Evolutionary conservation across 306 rosid genomes (phyloP), one percentile per base, ranked within the genome.

Genomic region (Cicer cuneatum): DNA sequence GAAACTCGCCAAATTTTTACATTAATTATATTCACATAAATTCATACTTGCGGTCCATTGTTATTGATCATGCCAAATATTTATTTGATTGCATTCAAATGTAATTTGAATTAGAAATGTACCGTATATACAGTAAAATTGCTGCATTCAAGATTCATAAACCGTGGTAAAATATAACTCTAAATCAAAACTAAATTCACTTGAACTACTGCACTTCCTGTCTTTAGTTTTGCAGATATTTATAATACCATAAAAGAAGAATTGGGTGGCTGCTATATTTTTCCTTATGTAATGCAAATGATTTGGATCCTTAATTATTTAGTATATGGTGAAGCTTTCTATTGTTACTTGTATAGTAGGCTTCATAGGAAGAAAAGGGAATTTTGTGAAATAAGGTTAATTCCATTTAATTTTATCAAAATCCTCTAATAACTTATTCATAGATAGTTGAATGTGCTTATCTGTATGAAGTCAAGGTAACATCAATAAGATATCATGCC

Each of bases 201-300:
- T 43, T 53, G 56, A 18, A 81, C 66, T 60, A 51, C 54, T 62
- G 47, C 68, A 29, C 39, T 51, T 54, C 2, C 53, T 21, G 7
- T 81, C 48, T 64, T 70, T 47, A n/a, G 53, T 24, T 61, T 45
- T 78, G 38, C 41, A 48, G 61, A 51, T 35, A 37, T 58, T 76
- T 37, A 58, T 51, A 72, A 13, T 72, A 29, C 53, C 69, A 56
- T 41, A 56, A 72, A 64, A 66, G 69, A 59, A 47, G 47, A 52
- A 37, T 51, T 69, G 53, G 15, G 39, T 67, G 52, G 29, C 35
- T 74, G 14, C 45, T 51, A 1, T 61, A 29, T 53, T 10, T 4
- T 51, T 62, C 52, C 66, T 24, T 43, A 33, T 66, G 69, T 38
- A 65, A 43, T 41, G 56, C 81, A 47, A 40, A 70, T 74, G 40